Conservation (phyloP, 495 filamentous ascomycete genomes). For the Bacidia rubella region DNA sequence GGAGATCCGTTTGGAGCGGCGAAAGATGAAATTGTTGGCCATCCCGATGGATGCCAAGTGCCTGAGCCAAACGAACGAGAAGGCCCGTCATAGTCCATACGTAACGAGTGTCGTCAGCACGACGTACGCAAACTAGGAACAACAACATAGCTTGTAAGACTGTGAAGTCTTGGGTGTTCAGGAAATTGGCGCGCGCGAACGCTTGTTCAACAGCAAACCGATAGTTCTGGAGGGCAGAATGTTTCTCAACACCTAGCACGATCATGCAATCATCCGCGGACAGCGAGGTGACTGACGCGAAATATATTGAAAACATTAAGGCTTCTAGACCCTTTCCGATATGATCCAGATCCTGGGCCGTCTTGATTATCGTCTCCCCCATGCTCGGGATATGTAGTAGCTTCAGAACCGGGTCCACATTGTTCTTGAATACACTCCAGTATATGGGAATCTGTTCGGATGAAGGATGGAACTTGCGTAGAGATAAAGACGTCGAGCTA, state of each 20-base stretch:
- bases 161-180: slow-evolving; percentile 19
- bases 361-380: slow-evolving; percentile 23
- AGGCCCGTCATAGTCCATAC: slow-evolving; percentile 33
- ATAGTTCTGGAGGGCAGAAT: slow-evolving; percentile 21
- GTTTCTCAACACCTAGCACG: slow-evolving; percentile 18
- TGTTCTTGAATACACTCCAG: slow-evolving; percentile 56
- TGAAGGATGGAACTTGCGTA: slow-evolving; percentile 38
- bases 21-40: slow-evolving; percentile 45
- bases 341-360: slow-evolving; percentile 25
- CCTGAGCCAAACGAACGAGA: slow-evolving; percentile 33
- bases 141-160: slow-evolving; percentile 21
- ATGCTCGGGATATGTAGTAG: slow-evolving; percentile 32
- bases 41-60: slow-evolving; percentile 37
- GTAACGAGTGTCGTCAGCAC: slow-evolving; percentile 29
- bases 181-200: slow-evolving; percentile 18
- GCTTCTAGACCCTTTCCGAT: slow-evolving; percentile 24
- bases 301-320: slow-evolving; percentile 34
- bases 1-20: slow-evolving; percentile 55
- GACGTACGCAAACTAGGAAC: slow-evolving; percentile 31
- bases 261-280: slow-evolving; percentile 19
- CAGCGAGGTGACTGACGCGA: slow-evolving; percentile 26
- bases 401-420: slow-evolving; percentile 35
- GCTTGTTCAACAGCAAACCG: slow-evolving; percentile 22
- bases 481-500: slow-evolving; percentile 39
- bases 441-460: slow-evolving; percentile 49